Evolutionary conservation across 2,329 filamentous ascomycete species (phyloP).

Genomic region (Claviceps purpurea): DNA sequence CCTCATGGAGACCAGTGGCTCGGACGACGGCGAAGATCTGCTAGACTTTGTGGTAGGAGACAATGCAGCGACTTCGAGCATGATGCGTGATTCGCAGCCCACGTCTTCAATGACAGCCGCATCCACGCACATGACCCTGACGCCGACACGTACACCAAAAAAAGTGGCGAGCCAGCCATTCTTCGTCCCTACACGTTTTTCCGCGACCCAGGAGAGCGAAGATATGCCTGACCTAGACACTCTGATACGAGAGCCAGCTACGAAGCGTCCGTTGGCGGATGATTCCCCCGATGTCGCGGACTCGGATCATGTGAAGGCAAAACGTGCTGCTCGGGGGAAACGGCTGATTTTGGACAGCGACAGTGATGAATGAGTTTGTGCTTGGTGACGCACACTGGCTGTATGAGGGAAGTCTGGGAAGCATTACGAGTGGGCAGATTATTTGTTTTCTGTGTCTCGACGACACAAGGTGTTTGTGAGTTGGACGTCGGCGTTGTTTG

Average conservation of each 20-base stretch:
- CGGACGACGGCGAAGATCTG: conserved; percentile 35
- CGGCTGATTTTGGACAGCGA: conserved; percentile 19
- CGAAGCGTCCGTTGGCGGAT: neutral
- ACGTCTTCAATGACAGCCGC: conserved; percentile 14
- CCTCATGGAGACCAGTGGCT: conserved; percentile 30
- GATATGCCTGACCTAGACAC: conserved; percentile 23
- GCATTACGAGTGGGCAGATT: neutral
- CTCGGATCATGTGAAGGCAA: conserved; percentile 9
- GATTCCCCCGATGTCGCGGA: neutral
- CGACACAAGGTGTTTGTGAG: too few relatives aligned
- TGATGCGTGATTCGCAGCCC: conserved; percentile 18
- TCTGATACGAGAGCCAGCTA: conserved; percentile 10
- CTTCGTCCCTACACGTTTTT: conserved; percentile 25
- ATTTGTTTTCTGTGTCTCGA: neutral
- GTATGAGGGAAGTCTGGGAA: neutral
- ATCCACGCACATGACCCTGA: conserved; percentile 7
- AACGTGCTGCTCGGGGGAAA: conserved; percentile 13
- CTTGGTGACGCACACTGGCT: neutral
- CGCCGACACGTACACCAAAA: neutral
- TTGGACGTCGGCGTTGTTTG: neutral
- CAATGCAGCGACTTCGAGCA: conserved; percentile 27
- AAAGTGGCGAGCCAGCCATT: conserved; percentile 16
- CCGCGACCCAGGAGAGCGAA: conserved; percentile 28
- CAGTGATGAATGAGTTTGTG: conserved; percentile 12
- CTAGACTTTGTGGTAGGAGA: conserved; percentile 44